Evolutionary conservation across 1,139 yeast genomes (phyloP).

Genomic region (Diutina siamensis): DNA sequence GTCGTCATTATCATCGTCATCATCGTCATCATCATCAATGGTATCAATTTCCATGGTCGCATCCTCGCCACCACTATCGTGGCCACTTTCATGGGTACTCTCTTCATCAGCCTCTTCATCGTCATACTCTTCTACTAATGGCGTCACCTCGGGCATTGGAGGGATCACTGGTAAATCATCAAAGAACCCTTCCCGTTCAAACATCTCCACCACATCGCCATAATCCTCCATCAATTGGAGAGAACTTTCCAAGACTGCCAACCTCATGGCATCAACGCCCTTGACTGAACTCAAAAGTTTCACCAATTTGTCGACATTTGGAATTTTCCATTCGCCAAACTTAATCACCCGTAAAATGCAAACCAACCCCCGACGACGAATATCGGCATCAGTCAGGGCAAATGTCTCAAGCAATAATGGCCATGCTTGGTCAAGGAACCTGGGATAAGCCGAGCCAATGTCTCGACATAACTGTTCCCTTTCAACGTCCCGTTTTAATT

Average conservation of each 20-base stretch:
- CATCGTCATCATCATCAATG: neutral
- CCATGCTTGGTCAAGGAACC: conserved; percentile 41
- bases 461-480: conserved; percentile 1
- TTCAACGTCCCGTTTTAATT: neutral
- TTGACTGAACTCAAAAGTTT: neutral
- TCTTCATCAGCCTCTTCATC: conserved; percentile 7
- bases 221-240: neutral
- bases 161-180: neutral
- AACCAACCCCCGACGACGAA: neutral
- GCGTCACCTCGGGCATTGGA: neutral
- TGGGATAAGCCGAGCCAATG: conserved; percentile 12
- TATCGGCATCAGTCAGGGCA: conserved; percentile 7
- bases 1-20: neutral
- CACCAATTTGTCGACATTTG: neutral
- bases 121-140: neutral
- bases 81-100: neutral
- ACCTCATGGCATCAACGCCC: neutral
- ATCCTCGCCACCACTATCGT: neutral
- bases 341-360: neutral
- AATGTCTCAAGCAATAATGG: conserved; percentile 59
- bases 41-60: neutral
- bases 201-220: neutral
- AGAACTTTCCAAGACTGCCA: neutral
- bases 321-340: conserved; percentile 1
- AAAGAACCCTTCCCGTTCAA: conserved; percentile 2